Evolutionary conservation across 1,139 yeast genomes (phyloP), one percentile per base, ranked within the genome.

Genomic region (Suhomyces bokatorum): DNA sequence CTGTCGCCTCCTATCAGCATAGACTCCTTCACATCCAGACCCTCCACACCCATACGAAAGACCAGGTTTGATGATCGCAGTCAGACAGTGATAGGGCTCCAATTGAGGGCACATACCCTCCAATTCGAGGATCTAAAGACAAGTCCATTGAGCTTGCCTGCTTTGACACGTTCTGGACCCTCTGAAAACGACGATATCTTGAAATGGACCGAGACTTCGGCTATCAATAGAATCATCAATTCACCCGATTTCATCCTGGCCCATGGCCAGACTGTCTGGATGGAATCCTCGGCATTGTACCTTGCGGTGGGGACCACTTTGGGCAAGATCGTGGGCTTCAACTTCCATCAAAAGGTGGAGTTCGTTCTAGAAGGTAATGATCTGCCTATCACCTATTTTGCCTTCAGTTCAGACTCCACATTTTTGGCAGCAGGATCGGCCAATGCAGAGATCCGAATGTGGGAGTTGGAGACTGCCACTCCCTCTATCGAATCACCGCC

Each of bases 271-370:
- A 77, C 83, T 0, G 66, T 74, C 0, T 63, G 67, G 20, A 56
- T 85, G 8, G 66, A 72, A 4, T 73, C 83, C 0, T 74, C 81
- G 1, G 70, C 81, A 3, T 46, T 67, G 8, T 70, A 70, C 43
- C 70, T 88, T 2, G 80, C 79, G 0, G 57, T 87, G 11, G 95
- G 89, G 2, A 87, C 95, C 0, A 56, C 73, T 1, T 71, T 71
- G 39, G 91, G 91, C 1, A 66, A 61, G 37, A 70, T 86, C 0
- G 60, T 85, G 14, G 69, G 83, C 1, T 87, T 85, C 60, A 85
- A 81, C 56, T 85, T 83, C 53, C 75, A 74, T 39, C 95, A 87
- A 60, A 66, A 62, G 32, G 60, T 81, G 12, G 66, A 69, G 27
- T 66, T 63, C 44, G 66, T 72, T 1, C 57, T 82, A 37, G 73